These are phyloP conservation scores for Gossypium sturtianum DNA, from an alignment of 345 rosid genomes.

Conservation along the genomic window DNA sequence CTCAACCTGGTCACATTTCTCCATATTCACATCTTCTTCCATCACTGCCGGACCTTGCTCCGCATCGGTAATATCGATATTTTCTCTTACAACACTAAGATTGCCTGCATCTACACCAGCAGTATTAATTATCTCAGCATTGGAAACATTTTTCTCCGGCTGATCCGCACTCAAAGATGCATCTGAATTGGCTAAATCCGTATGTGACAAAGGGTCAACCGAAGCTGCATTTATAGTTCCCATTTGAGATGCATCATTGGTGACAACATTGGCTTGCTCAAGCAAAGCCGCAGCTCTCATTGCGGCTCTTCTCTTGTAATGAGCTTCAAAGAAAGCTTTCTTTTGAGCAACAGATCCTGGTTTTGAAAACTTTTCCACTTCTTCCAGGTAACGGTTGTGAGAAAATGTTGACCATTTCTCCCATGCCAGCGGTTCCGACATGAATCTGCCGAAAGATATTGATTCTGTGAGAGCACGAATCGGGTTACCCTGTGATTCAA, in stretches of 20 bases:
- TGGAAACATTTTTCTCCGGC: slow-evolving; percentile 16
- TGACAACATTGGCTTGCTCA: slow-evolving; percentile 24
- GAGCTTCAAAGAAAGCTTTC: slow-evolving; percentile 89
- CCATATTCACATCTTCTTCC: slow-evolving; percentile 14
- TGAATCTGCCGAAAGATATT: slow-evolving; percentile 74
- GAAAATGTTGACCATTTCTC: slow-evolving; percentile 91
- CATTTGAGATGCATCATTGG: slow-evolving; percentile 13
- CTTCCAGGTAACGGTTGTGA: slow-evolving; percentile 85
- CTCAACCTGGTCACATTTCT: slow-evolving; percentile 22
- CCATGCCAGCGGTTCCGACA: slow-evolving; percentile 81
- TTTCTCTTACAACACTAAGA: slow-evolving; percentile 8
- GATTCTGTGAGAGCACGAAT: slow-evolving; percentile 62
- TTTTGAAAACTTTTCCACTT: slow-evolving; percentile 69
- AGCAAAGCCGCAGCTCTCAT: slow-evolving; percentile 39
- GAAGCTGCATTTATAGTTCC: slow-evolving; percentile 1
- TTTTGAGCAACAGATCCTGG: slow-evolving; percentile 92
- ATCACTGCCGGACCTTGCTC: slow-evolving; percentile 19
- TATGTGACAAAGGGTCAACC: not conserved
- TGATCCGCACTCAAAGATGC: slow-evolving; percentile 6
- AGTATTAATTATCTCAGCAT: slow-evolving; percentile 18
- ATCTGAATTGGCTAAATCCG: slow-evolving; percentile 10
- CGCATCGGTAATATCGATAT: slow-evolving; percentile 13
- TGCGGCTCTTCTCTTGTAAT: slow-evolving; percentile 70
- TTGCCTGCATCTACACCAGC: slow-evolving; percentile 12
- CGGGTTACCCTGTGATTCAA: slow-evolving; percentile 52